Evolutionary conservation across 1,284 basidiomycete genomes (phyloP).

Genomic region (Sparassis latifolia): DNA sequence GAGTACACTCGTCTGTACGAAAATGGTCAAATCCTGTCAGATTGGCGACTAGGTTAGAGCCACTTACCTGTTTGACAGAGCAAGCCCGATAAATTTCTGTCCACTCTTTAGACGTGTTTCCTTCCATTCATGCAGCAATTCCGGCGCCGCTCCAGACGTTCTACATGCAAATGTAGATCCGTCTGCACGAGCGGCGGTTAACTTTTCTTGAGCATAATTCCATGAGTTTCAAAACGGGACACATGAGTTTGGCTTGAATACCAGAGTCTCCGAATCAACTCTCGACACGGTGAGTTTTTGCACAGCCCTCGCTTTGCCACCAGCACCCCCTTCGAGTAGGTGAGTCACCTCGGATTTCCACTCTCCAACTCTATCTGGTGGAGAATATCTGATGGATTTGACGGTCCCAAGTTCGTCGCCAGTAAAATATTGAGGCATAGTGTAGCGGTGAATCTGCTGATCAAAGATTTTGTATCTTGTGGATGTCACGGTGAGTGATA

Average conservation of each 20-base stretch:
- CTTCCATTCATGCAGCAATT: conserved; percentile 46
- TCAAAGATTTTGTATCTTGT: neutral
- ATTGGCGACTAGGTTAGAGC: neutral
- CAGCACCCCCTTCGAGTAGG: conserved; percentile 28
- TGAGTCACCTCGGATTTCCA: conserved; percentile 29
- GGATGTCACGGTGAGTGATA: neutral
- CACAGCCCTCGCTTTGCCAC: conserved; percentile 32
- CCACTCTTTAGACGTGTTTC: conserved; percentile 50
- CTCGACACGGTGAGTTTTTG: conserved; percentile 31
- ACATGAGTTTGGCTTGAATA: conserved; percentile 5
- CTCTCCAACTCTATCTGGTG: conserved; percentile 8
- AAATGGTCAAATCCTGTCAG: neutral
- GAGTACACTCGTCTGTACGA: conserved; percentile 45
- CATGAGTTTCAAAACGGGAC: conserved; percentile 4
- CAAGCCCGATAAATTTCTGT: conserved; percentile 57
- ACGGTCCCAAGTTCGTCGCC: conserved; percentile 73
- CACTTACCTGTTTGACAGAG: conserved; percentile 38
- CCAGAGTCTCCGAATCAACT: conserved; percentile 14
- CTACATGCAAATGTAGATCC: conserved; percentile 43
- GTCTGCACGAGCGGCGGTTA: conserved; percentile 56
- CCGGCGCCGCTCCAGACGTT: conserved; percentile 32
- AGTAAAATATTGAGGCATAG: conserved; percentile 60
- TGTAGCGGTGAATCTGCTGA: conserved; percentile 3
- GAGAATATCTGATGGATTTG: conserved; percentile 46
- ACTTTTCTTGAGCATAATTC: conserved; percentile 34